phyloP scores from a whole-genome alignment of 495 filamentous ascomycete species.

The Letharia lupina region DNA sequence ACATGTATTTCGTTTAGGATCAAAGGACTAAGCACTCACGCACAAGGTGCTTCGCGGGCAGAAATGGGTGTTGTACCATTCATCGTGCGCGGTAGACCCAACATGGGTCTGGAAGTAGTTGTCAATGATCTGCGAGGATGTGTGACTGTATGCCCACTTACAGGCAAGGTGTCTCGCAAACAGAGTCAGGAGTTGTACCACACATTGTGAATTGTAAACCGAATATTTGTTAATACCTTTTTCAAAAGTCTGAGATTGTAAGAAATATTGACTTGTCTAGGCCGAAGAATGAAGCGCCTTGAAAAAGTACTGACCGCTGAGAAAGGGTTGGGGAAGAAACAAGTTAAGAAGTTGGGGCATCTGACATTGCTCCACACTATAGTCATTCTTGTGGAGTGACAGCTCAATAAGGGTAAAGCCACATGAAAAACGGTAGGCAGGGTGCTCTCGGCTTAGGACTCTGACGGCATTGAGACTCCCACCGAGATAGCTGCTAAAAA shows the following conservation, averaged over 20 bases:
- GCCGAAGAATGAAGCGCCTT: not conserved
- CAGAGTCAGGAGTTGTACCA: not conserved
- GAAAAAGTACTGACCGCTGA: not conserved
- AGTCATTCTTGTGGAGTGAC: not conserved
- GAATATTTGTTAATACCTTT: not conserved
- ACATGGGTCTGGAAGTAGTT: not conserved
- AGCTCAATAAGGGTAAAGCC: not conserved
- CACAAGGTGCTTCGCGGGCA: not conserved
- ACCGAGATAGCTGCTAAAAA: not conserved
- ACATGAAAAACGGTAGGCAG: not conserved
- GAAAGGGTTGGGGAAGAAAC: not conserved
- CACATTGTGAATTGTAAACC: conserved; percentile 2
- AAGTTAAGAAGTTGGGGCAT: not conserved
- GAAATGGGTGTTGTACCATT: not conserved
- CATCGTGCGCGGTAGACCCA: not conserved
- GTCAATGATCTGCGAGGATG: not conserved
- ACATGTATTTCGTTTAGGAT: too few relatives aligned
- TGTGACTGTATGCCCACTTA: not conserved
- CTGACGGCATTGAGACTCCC: not conserved
- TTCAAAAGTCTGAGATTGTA: not conserved
- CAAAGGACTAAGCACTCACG: not conserved
- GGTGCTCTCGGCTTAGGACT: not conserved
- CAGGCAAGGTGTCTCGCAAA: not conserved
- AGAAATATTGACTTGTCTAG: not conserved
- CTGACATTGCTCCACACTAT: not conserved